Base-by-base conservation (phyloP, 2,329 filamentous ascomycete species). In the Annulohypoxylon truncatum region DNA sequence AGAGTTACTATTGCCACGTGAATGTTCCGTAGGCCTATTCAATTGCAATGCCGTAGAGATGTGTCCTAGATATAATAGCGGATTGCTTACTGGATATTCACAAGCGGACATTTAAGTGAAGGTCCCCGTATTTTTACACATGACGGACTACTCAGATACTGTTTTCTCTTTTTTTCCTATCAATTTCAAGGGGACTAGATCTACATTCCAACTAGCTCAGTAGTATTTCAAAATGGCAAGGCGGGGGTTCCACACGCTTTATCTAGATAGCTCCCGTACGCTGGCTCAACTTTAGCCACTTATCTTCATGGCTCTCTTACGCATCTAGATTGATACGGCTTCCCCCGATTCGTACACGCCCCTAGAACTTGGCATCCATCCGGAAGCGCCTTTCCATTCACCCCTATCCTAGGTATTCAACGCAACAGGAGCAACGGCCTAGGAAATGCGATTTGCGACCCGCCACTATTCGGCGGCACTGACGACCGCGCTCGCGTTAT, bases 371-470 rank as follows among this genome's bases (percentile, higher is more conserved):
- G 22, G 20, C 9, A 13, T 18, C 33, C 9, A 13, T 18, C 33
- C 20, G 10, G n/a, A 18, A 40, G 5, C 20, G 15, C 31, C 7
- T 5, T 3, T 12, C 13, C 20, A 8, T 15, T 1, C 7, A 20
- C 10, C 3, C 12, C n/a, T 3, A 48, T 12, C 26, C 22, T 40
- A n/a, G n/a, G n/a, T n/a, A 3, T 28, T 18, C 2, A 33, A 18
- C 33, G 3, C 7, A 20, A 8, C 18, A 13, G 9, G 12, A 13
- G n/a, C n/a, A 4, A n/a, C 3, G 35, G 18, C 12, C 4, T 5
- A 15, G n/a, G n/a, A 44, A 20, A 66, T 63, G 63, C 48, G 22
- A 29, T 10, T 55, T 33, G 8, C 29, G 29, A 42, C 40, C 18
- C 18, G 26, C 15, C 33, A 4, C 3, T 18, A 8, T 4, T 18